These are phyloP conservation scores for Solanum aculeatissimum DNA, from an alignment of 305 asterid species.

Conservation along the genomic window DNA sequence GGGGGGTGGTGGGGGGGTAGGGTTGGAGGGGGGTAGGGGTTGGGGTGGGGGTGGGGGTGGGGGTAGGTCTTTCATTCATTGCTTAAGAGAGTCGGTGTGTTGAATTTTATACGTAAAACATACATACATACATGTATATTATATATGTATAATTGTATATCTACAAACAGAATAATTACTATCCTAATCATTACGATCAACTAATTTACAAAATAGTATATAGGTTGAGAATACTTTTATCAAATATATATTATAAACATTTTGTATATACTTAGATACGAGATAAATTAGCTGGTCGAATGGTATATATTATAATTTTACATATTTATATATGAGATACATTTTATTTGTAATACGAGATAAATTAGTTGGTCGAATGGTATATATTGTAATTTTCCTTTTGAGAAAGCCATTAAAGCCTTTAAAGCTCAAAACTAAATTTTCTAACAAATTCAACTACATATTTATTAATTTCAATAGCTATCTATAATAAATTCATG, in stretches of 20 bases:
- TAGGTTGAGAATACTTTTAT: not conserved
- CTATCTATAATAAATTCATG: not conserved
- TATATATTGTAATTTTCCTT: not conserved
- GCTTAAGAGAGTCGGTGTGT: conserved; percentile 35
- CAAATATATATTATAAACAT: too few relatives aligned
- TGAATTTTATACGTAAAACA: not conserved
- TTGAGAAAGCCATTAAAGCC: conserved; percentile 28
- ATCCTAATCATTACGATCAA: not conserved
- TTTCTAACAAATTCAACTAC: conserved; percentile 61
- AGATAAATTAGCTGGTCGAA: not conserved
- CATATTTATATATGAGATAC: not conserved
- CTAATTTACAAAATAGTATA: too few relatives aligned
- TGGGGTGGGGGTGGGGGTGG: not conserved
- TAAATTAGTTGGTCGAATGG: not conserved
- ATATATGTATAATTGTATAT: not conserved
- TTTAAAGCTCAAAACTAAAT: conserved; percentile 44
- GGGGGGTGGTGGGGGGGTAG: not conserved
- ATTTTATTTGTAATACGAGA: too few relatives aligned
- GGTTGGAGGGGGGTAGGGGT: not conserved
- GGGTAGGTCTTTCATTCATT: conserved; percentile 37
- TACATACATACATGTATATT: not conserved
- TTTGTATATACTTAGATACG: too few relatives aligned
- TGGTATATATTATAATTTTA: not conserved
- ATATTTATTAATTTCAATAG: conserved; percentile 24
- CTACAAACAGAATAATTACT: not conserved